Conservation (phyloP, 2,329 filamentous ascomycete genomes). For the Colletotrichum tabaci region DNA sequence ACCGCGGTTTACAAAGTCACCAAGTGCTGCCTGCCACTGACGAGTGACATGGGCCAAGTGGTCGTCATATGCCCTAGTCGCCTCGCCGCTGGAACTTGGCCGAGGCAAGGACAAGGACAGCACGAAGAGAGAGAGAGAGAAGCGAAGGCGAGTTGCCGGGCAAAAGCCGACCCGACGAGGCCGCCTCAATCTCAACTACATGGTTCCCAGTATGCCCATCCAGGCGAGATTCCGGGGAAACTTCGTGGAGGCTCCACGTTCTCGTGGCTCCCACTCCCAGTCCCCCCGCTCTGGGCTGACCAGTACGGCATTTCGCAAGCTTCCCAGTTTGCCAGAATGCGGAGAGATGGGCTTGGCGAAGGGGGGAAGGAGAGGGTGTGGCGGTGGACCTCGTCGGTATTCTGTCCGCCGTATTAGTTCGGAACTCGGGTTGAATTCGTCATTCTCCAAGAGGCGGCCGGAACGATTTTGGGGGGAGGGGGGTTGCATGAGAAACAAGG, state of each 20-base stretch:
- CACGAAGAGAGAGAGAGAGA: not conserved
- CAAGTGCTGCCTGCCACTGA: not conserved
- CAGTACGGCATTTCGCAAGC: slow-evolving; percentile 19
- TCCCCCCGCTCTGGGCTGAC: slow-evolving; percentile 10
- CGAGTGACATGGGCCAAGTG: not conserved
- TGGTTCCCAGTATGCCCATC: not conserved
- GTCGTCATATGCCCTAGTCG: slow-evolving; percentile 27
- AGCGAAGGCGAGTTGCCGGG: not conserved
- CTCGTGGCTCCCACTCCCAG: not conserved
- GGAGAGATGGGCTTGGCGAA: slow-evolving; percentile 34
- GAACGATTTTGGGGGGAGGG: not conserved
- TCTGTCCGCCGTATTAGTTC: slow-evolving; percentile 27
- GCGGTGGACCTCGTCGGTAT: slow-evolving; percentile 30
- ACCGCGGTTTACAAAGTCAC: not conserved
- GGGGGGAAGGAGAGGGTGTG: too few species aligned
- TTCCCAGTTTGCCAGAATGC: slow-evolving; percentile 23
- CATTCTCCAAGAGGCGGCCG: slow-evolving; percentile 11
- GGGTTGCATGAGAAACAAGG: slow-evolving; percentile 14
- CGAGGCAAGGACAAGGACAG: slow-evolving; percentile 11
- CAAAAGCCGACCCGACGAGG: slow-evolving; percentile 26
- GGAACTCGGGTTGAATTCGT: slow-evolving; percentile 10
- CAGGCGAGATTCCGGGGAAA: slow-evolving; percentile 39
- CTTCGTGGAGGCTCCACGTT: slow-evolving; percentile 36
- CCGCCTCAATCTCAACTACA: not conserved
- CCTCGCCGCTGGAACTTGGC: slow-evolving; percentile 29